Conservation (phyloP, 2,329 filamentous ascomycete species). For the Talaromyces rugulosus region DNA sequence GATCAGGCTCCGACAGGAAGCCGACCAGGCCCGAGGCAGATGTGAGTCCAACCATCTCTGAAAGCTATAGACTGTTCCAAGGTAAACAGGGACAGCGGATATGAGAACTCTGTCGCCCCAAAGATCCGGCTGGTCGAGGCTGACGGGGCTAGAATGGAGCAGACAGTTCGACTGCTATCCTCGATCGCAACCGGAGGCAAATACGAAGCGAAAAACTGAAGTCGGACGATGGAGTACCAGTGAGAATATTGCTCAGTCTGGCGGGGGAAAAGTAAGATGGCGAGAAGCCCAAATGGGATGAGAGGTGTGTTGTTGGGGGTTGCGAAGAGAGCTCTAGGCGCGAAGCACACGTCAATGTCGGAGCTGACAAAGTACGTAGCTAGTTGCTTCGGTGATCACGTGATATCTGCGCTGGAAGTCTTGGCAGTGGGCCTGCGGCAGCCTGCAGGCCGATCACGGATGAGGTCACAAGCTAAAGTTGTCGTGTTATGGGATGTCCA, state of each 20-base stretch:
- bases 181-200: constrained; percentile 2
- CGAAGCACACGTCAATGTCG: constrained; percentile 30
- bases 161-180: constrained; percentile 1
- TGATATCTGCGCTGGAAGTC: background rate
- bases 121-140: background rate
- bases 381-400: constrained; percentile 10
- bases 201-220: background rate
- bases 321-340: constrained; percentile 18
- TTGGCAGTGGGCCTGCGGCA: background rate
- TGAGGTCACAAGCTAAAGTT: constrained; percentile 7
- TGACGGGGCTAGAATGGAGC: background rate
- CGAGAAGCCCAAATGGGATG: constrained; percentile 15
- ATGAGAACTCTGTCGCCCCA: background rate
- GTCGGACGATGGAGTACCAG: background rate
- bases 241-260: constrained; percentile 15
- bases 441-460: background rate
- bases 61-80: constrained; percentile 1
- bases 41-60: constrained; percentile 80
- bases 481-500: background rate
- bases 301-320: constrained; percentile 19
- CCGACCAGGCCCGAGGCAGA: constrained; percentile 92
- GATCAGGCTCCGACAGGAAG: constrained; percentile 91
- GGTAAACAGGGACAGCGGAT: background rate
- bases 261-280: background rate
- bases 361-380: constrained; percentile 21